These are phyloP conservation scores for Penicillium riverlandense DNA, from an alignment of 495 filamentous ascomycete genomes.

Conservation along the genomic window DNA sequence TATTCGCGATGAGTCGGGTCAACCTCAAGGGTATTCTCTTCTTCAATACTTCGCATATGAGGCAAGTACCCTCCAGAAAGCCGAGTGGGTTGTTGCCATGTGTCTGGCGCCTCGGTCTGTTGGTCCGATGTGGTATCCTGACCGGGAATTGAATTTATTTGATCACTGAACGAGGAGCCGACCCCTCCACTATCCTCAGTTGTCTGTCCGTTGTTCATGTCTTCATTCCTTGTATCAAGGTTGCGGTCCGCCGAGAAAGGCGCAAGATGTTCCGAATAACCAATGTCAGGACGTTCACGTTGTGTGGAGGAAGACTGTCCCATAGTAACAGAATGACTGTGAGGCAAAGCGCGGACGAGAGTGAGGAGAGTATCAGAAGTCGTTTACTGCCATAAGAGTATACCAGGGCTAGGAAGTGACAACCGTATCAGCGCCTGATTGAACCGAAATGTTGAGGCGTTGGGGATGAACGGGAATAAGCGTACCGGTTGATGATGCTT, in stretches of 20 bases:
- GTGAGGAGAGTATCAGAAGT: constrained; percentile 15
- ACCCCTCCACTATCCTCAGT: constrained; percentile 22
- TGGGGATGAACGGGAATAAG: not conserved
- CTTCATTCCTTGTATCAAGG: constrained; percentile 28
- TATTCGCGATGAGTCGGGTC: constrained; percentile 22
- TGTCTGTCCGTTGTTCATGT: constrained; percentile 31
- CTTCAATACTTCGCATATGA: constrained; percentile 30
- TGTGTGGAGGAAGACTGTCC: constrained; percentile 42
- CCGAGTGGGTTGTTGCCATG: constrained; percentile 17
- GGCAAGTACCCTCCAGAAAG: constrained; percentile 7
- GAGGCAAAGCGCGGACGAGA: not conserved
- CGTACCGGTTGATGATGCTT: not conserved
- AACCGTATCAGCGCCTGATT: constrained; percentile 2
- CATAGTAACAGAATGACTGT: constrained; percentile 32
- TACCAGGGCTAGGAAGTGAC: constrained; percentile 1
- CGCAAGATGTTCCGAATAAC: constrained; percentile 12
- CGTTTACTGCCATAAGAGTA: constrained; percentile 25
- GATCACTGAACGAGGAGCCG: constrained; percentile 11
- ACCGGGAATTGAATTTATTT: constrained; percentile 8
- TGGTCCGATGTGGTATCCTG: constrained; percentile 9
- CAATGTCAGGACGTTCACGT: constrained; percentile 27
- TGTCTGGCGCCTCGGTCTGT: constrained; percentile 4
- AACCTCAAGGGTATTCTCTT: constrained; percentile 20
- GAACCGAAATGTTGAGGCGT: not conserved
- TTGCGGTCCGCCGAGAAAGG: constrained; percentile 17